Conservation (phyloP, 306 rosid species). For the Malus sylvestris region DNA sequence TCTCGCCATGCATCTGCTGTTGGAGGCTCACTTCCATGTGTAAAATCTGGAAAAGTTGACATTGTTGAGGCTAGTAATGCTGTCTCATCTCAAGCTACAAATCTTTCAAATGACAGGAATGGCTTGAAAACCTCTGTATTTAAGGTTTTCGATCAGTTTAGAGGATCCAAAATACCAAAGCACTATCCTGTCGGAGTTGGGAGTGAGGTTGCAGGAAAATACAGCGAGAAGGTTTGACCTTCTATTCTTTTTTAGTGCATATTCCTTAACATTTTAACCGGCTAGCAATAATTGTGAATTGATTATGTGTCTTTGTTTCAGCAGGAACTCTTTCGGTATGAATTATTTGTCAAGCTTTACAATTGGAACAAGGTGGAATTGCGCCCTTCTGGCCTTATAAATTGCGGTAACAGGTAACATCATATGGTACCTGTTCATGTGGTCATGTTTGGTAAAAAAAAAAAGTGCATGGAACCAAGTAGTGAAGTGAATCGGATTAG, state of each 20-base stretch:
- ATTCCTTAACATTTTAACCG: not conserved
- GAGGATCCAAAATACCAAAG: constrained; percentile 66
- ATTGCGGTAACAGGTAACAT: constrained; percentile 89
- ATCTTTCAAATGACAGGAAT: constrained; percentile 45
- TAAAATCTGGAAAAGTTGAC: constrained; percentile 31
- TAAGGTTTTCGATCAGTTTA: constrained; percentile 77
- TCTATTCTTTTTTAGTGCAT: not conserved
- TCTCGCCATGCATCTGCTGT: constrained; percentile 33
- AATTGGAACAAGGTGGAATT: constrained; percentile 66
- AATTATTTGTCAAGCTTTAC: constrained; percentile 74
- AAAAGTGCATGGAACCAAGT: constrained; percentile 3
- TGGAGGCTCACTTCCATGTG: constrained; percentile 20
- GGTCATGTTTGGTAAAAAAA: not conserved
- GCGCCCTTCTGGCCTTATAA: constrained; percentile 73
- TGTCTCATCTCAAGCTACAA: constrained; percentile 38
- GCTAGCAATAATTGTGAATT: constrained; percentile 12
- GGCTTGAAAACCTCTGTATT: constrained; percentile 65
- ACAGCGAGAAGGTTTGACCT: constrained; percentile 56
- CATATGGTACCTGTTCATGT: constrained; percentile 1
- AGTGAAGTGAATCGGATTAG: constrained; percentile 3
- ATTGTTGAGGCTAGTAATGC: constrained; percentile 29
- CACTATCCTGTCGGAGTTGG: constrained; percentile 29
- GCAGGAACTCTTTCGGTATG: constrained; percentile 72
- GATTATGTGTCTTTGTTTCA: constrained; percentile 4
- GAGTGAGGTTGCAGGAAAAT: constrained; percentile 48